Conservation (phyloP, 805 yeast genomes). For the Wickerhamomyces bovis region DNA sequence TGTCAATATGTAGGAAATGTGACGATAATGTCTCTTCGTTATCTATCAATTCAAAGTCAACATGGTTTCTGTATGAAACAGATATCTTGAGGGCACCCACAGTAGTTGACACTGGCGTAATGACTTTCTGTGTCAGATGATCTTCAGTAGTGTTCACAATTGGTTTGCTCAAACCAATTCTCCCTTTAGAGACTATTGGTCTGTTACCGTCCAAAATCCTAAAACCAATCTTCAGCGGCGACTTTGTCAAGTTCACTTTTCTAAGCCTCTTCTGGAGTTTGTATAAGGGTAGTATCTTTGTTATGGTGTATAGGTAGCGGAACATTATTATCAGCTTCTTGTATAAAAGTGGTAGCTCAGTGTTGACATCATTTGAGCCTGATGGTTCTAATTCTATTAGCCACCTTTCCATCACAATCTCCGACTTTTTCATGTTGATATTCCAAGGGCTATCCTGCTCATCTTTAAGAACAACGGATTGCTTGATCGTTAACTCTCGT, state of each 20-base stretch:
- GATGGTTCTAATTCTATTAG: conserved; percentile 67
- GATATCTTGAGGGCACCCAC: conserved; percentile 69
- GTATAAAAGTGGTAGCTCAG: conserved; percentile 63
- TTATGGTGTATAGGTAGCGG: conserved; percentile 62
- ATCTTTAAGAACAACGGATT: conserved; percentile 54
- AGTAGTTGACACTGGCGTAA: conserved; percentile 69
- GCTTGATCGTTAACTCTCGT: conserved; percentile 47
- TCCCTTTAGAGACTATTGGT: conserved; percentile 73
- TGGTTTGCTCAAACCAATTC: conserved; percentile 76
- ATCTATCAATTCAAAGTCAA: conserved; percentile 60
- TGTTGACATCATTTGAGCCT: conserved; percentile 27
- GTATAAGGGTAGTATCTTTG: conserved; percentile 67
- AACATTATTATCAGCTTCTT: conserved; percentile 70
- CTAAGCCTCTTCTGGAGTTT: conserved; percentile 43
- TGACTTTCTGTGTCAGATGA: conserved; percentile 54
- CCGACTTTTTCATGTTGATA: conserved; percentile 61
- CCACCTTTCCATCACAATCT: conserved; percentile 95
- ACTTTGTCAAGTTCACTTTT: conserved; percentile 30
- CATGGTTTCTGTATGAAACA: conserved; percentile 72
- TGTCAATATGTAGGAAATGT: conserved; percentile 48
- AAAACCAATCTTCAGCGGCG: conserved; percentile 46
- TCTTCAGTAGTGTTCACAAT: conserved; percentile 37
- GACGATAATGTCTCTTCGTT: conserved; percentile 58
- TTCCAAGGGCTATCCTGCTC: conserved; percentile 47
- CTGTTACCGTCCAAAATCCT: conserved; percentile 70